A percentile compares a stretch with the other conserved stretches of the same genome.
phyloP scores from a whole-genome alignment of 768 basidiomycete genomes.

The Cystofilobasidium ferigula region DNA sequence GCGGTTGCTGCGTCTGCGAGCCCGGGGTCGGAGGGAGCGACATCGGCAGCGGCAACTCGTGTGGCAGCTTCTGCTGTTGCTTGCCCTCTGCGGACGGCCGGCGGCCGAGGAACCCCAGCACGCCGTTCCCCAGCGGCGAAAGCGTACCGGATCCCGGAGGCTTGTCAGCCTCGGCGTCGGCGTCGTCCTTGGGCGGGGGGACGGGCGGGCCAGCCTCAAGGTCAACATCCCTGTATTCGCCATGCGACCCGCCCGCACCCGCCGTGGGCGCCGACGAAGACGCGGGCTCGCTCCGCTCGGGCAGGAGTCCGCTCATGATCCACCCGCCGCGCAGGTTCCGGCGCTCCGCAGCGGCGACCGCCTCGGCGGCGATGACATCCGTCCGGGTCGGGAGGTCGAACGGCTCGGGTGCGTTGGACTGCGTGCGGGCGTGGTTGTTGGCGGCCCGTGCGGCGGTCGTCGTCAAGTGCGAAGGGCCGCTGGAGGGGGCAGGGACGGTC shows the following conservation, averaged over 20 bases:
- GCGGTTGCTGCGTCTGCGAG: too few species aligned
- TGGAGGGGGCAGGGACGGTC: too few species aligned
- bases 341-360: constrained; percentile 36
- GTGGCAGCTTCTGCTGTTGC: not conserved
- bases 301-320: constrained; percentile 33
- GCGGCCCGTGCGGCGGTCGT: not conserved
- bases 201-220: constrained; percentile 37
- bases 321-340: constrained; percentile 38
- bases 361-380: constrained; percentile 38
- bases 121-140: not conserved
- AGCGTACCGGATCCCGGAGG: not conserved
- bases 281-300: constrained; percentile 6
- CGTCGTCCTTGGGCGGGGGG: constrained; percentile 26
- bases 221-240: constrained; percentile 33
- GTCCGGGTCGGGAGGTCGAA: constrained; percentile 39
- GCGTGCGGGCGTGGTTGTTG: not conserved
- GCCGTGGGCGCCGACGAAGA: not conserved
- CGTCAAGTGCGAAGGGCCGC: not conserved
- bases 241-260: too few species aligned
- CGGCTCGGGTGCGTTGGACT: constrained; percentile 27
- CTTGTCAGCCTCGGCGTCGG: not conserved
- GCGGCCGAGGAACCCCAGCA: constrained; percentile 5
- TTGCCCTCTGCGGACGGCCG: constrained; percentile 1
- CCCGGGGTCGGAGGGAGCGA: constrained; percentile 24
- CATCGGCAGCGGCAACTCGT: constrained; percentile 18